Conservation (phyloP, 2,329 filamentous ascomycete species). For the Xylaria sp. region DNA sequence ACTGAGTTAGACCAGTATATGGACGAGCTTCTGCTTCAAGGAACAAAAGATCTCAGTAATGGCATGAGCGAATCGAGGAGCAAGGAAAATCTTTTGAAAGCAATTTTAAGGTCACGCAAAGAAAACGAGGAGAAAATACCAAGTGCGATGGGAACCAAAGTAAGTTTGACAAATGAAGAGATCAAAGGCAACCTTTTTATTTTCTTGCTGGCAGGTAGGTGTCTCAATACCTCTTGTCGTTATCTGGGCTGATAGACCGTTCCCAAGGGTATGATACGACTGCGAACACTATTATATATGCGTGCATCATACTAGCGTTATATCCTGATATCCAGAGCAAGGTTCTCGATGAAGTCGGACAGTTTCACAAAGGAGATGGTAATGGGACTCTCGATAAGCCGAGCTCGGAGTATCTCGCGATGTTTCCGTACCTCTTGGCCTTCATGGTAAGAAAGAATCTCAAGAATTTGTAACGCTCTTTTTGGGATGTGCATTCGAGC, state of each 20-base stretch:
- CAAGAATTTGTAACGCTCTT: neutral
- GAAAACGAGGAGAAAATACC: slow-evolving; percentile 1
- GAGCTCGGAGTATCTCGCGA: slow-evolving; percentile 13
- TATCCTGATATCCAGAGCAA: slow-evolving; percentile 22
- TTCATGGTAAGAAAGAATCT: slow-evolving; percentile 14
- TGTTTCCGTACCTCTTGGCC: slow-evolving; percentile 18
- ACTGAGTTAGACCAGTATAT: slow-evolving; percentile 9
- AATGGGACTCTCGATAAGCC: neutral
- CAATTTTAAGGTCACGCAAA: slow-evolving; percentile 7
- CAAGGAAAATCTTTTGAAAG: slow-evolving; percentile 16
- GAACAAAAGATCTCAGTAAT: neutral
- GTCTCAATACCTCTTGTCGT: neutral
- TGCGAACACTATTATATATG: slow-evolving; percentile 30
- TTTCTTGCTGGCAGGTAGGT: slow-evolving; percentile 21
- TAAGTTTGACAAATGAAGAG: slow-evolving; percentile 21
- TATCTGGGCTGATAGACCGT: neutral
- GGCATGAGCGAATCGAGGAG: neutral
- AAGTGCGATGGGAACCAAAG: neutral
- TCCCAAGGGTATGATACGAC: slow-evolving; percentile 27
- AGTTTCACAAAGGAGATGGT: slow-evolving; percentile 1
- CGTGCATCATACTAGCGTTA: slow-evolving; percentile 15
- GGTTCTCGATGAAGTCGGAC: neutral
- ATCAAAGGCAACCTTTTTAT: slow-evolving; percentile 25
- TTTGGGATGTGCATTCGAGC: neutral
- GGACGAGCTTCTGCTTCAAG: slow-evolving; percentile 16